These are phyloP conservation scores for Vitis hybrid DNA, from an alignment of 177 flowering plant species.

Conservation along the genomic window DNA sequence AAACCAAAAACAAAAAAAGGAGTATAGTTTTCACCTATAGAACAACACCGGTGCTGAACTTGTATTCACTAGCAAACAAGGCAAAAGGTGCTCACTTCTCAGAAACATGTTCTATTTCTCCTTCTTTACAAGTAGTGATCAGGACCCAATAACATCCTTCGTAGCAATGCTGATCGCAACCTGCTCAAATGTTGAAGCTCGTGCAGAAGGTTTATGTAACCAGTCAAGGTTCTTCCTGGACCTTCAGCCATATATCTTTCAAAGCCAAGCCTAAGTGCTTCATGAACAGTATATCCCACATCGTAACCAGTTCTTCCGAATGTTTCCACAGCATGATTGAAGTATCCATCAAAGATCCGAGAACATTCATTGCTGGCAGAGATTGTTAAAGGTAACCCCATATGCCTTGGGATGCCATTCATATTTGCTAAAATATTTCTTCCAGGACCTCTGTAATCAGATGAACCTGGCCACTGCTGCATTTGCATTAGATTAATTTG, in stretches of 20 bases:
- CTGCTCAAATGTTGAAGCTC: slow-evolving; percentile 28
- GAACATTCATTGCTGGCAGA: slow-evolving; percentile 5
- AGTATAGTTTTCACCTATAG: too few relatives aligned
- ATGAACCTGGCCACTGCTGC: too few relatives aligned
- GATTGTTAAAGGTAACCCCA: not conserved
- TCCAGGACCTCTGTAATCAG: too few relatives aligned
- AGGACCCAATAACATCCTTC: slow-evolving; percentile 2
- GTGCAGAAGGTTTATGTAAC: slow-evolving; percentile 16
- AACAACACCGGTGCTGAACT: not conserved
- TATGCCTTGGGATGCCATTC: not conserved
- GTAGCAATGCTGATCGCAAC: slow-evolving; percentile 12
- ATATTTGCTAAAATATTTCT: not conserved
- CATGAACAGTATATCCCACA: slow-evolving; percentile 7
- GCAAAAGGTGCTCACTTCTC: not conserved
- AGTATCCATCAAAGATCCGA: slow-evolving; percentile 24
- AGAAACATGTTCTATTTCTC: not conserved
- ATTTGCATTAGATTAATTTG: too few relatives aligned
- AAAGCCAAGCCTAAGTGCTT: slow-evolving; percentile 23
- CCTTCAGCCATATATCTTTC: slow-evolving; percentile 23
- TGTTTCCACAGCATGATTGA: slow-evolving; percentile 12
- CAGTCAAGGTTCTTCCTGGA: slow-evolving; percentile 13
- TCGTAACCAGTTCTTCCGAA: slow-evolving; percentile 23
- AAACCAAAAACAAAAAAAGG: too few relatives aligned
- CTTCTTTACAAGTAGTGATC: not conserved
- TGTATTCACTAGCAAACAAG: not conserved